Conservation (phyloP, 345 rosid genomes). For the Excoecaria agallocha region DNA sequence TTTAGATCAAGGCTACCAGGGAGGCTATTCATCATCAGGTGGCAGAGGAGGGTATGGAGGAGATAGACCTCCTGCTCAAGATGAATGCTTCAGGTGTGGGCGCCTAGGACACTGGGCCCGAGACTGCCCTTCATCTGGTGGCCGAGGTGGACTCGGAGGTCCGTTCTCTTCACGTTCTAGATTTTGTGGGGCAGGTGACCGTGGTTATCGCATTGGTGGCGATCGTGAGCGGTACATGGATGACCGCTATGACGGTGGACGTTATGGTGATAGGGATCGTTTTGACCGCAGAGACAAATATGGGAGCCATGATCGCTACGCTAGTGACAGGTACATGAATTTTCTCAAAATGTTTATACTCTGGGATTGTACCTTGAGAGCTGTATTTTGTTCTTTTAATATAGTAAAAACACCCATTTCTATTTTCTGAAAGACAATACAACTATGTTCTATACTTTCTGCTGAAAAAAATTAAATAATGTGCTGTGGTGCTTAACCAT, state of each 20-base stretch:
- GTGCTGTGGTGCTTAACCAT: slow-evolving; percentile 4
- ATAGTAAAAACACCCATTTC: neutral
- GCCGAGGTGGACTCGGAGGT: slow-evolving; percentile 68
- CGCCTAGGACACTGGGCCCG: slow-evolving; percentile 97
- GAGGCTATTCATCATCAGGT: slow-evolving; percentile 60
- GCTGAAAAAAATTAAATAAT: no score
- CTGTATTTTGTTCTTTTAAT: neutral
- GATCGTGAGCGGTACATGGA: slow-evolving; percentile 90
- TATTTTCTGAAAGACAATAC: neutral
- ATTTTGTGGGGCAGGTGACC: slow-evolving; percentile 67
- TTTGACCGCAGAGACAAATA: slow-evolving; percentile 76
- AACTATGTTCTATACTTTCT: neutral
- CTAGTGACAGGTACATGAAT: slow-evolving; percentile 68
- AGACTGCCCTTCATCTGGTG: slow-evolving; percentile 88
- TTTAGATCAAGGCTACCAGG: slow-evolving; percentile 67
- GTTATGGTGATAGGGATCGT: slow-evolving; percentile 80
- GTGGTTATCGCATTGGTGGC: slow-evolving; percentile 69
- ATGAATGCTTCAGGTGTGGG: slow-evolving; percentile 97
- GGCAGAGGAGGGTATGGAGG: slow-evolving; percentile 66
- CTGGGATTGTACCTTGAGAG: neutral
- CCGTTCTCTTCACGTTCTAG: slow-evolving; percentile 72
- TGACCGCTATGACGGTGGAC: slow-evolving; percentile 85
- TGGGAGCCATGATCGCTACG: slow-evolving; percentile 68
- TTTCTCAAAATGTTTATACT: neutral
- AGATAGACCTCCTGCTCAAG: slow-evolving; percentile 74